Percentiles rank a stretch among this genome's conserved stretches.
These are phyloP conservation scores for Ailanthus altissimus DNA, from an alignment of 345 rosid genomes.

Conservation along the genomic window DNA sequence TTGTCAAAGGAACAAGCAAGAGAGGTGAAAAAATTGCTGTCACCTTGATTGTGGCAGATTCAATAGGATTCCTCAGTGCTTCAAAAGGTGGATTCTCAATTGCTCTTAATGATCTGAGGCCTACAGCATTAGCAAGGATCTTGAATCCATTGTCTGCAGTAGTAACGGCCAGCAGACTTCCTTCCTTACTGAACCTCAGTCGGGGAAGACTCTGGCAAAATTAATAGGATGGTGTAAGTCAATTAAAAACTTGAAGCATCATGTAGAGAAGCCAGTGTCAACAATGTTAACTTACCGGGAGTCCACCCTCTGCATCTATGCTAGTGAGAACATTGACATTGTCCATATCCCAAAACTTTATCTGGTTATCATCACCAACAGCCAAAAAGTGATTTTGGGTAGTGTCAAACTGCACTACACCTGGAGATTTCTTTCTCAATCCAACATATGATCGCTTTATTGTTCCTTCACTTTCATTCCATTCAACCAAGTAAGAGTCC, in stretches of 20 bases:
- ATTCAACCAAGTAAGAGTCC: conserved; percentile 77
- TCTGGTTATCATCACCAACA: conserved; percentile 83
- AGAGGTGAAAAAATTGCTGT: conserved; percentile 4
- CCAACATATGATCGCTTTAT: conserved; percentile 74
- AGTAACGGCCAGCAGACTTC: conserved; percentile 84
- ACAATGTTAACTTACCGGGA: conserved; percentile 60
- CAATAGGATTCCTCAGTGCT: conserved; percentile 61
- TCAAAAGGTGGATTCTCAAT: conserved; percentile 63
- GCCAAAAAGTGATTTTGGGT: conserved; percentile 86
- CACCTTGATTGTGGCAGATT: conserved; percentile 63
- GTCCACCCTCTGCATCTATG: conserved; percentile 86
- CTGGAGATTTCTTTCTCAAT: conserved; percentile 60
- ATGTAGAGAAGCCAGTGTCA: conserved; percentile 6
- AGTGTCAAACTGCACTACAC: conserved; percentile 81
- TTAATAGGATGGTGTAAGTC: conserved; percentile 11
- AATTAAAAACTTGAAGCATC: conserved; percentile 9
- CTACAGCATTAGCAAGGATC: conserved; percentile 76
- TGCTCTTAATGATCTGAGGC: conserved; percentile 63
- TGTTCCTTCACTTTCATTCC: conserved; percentile 95
- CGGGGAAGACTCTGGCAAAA: conserved; percentile 66
- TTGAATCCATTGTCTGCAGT: conserved; percentile 90
- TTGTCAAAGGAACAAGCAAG: conserved; percentile 18
- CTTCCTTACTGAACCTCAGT: conserved; percentile 83
- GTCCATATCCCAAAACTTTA: conserved; percentile 97
- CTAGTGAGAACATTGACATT: conserved; percentile 48